phyloP scores from a whole-genome alignment of 257 asterid species.

The Capsicum chinense region DNA sequence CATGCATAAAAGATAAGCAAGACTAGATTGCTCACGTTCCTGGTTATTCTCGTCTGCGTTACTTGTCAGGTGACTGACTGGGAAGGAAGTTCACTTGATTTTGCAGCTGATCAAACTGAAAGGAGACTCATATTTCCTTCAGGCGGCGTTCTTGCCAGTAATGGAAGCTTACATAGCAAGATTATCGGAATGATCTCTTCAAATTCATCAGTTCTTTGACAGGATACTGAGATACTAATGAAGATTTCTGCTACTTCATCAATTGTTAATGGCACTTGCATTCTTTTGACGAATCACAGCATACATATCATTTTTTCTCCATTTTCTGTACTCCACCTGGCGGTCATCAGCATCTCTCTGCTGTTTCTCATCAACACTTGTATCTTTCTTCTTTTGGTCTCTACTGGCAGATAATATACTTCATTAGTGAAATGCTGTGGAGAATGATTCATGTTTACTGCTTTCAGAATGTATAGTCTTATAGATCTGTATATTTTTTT shows the following conservation, averaged over 20 bases:
- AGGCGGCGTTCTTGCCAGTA: conserved; percentile 81
- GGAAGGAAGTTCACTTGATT: conserved; percentile 68
- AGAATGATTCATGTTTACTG: conserved; percentile 16
- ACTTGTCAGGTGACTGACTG: conserved; percentile 80
- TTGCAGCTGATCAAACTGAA: conserved; percentile 66
- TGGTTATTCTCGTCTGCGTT: not conserved
- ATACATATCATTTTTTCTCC: not conserved
- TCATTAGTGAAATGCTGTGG: not conserved
- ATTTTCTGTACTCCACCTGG: not conserved
- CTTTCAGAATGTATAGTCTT: not conserved
- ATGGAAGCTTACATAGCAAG: conserved; percentile 57
- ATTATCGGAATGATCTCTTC: conserved; percentile 62
- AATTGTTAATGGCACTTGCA: not conserved
- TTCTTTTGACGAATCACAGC: conserved; percentile 8
- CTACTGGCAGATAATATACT: not conserved
- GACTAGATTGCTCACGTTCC: conserved; percentile 12
- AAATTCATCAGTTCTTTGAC: conserved; percentile 38
- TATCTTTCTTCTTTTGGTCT: not conserved
- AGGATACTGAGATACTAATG: not conserved
- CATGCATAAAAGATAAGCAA: not conserved
- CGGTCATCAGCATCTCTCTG: not conserved
- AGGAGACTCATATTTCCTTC: conserved; percentile 72
- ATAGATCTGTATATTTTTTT: not conserved
- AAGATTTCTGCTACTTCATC: not conserved
- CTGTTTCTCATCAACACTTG: not conserved